These are phyloP conservation scores for Aspergillus leporis DNA, from an alignment of 495 filamentous ascomycete species.

Conservation along the genomic window DNA sequence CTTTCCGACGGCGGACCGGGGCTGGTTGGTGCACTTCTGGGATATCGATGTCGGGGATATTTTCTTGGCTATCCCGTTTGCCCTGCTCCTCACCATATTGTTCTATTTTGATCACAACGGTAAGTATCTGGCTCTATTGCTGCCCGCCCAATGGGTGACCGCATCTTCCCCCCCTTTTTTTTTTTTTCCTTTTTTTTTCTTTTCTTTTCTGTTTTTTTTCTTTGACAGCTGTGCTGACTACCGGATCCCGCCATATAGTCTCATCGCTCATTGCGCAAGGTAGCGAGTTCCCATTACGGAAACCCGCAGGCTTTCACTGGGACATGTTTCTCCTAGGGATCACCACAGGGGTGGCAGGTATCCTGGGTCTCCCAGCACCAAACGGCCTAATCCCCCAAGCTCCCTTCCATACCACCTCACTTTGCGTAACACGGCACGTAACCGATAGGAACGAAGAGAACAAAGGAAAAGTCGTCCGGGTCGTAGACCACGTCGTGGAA, in stretches of 20 bases:
- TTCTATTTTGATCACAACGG: constrained; percentile 95
- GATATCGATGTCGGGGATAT: constrained; percentile 71
- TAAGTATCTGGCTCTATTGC: constrained; percentile 22
- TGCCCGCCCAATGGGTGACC: constrained; percentile 4
- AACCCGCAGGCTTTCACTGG: constrained; percentile 96
- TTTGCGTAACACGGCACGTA: constrained; percentile 72
- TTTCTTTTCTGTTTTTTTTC: no score
- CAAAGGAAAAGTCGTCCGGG: constrained; percentile 62
- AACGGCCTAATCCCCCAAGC: constrained; percentile 94
- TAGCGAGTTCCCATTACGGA: constrained; percentile 85
- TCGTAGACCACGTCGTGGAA: constrained; percentile 78
- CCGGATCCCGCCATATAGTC: constrained; percentile 40
- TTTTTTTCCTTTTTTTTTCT: no score
- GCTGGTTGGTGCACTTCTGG: constrained; percentile 91
- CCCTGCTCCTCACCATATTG: constrained; percentile 78
- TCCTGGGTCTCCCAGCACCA: constrained; percentile 86
- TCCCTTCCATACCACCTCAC: constrained; percentile 85
- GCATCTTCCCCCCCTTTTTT: background rate
- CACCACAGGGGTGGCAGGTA: constrained; percentile 80
- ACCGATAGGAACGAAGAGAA: constrained; percentile 56
- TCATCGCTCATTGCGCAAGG: constrained; percentile 89
- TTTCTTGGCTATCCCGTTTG: constrained; percentile 88
- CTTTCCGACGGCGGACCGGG: constrained; percentile 73
- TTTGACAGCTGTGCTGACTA: background rate
- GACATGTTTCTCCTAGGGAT: constrained; percentile 89